These are phyloP conservation scores for Claviceps lovelessii DNA, from an alignment of 2,329 filamentous ascomycete genomes.

Conservation along the genomic window DNA sequence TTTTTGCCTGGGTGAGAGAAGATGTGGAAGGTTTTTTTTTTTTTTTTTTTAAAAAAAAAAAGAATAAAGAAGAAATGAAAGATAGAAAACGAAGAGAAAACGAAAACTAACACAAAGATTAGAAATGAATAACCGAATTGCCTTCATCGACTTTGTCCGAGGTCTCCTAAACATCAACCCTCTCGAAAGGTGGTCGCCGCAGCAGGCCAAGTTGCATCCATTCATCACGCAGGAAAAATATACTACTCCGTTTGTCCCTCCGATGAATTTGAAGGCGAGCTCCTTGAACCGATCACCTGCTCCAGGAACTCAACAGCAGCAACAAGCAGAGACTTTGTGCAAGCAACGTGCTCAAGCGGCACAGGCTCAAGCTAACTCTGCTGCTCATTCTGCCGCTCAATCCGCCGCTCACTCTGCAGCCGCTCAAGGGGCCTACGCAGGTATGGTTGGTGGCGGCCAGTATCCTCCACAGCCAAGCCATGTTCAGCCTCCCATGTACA, in stretches of 20 bases:
- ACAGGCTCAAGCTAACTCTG: conserved; percentile 54
- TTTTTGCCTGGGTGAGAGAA: too few species aligned
- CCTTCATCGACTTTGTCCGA: conserved; percentile 96
- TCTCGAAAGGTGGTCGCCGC: conserved; percentile 90
- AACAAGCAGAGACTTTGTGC: conserved; percentile 84
- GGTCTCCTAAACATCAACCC: conserved; percentile 90
- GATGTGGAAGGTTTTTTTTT: too few species aligned
- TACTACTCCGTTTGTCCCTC: conserved; percentile 87
- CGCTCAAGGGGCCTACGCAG: conserved; percentile 48
- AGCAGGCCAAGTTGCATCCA: conserved; percentile 91
- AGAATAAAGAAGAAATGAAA: background rate
- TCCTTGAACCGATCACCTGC: conserved; percentile 76
- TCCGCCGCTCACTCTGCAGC: conserved; percentile 31
- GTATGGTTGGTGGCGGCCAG: conserved; percentile 30
- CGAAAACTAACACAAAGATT: conserved; percentile 7
- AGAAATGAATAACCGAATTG: conserved; percentile 98
- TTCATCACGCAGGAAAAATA: conserved; percentile 99
- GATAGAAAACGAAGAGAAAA: background rate
- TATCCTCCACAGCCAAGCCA: conserved; percentile 31
- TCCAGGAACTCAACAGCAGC: conserved; percentile 87
- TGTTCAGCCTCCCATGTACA: conserved; percentile 56
- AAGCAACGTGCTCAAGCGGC: conserved; percentile 73
- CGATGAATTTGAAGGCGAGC: conserved; percentile 88
- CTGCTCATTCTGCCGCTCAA: conserved; percentile 50
- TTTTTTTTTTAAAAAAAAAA: background rate